Base-by-base conservation (phyloP, 2,329 filamentous ascomycete species). In the Ceratocystis albifundus region DNA sequence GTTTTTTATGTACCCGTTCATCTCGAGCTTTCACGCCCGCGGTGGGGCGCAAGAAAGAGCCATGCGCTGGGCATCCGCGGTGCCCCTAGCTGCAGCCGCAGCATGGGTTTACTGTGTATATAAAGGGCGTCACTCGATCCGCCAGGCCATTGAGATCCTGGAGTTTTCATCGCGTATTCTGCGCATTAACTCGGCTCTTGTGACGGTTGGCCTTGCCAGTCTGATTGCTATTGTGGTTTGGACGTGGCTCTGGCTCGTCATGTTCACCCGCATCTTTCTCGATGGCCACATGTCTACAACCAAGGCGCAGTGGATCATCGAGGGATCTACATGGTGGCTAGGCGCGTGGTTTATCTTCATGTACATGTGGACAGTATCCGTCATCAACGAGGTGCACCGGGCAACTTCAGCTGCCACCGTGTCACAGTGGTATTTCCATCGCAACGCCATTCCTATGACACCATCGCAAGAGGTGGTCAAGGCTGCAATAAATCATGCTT, bases 341-440 rank as follows among this genome's bases (percentile, higher is more conserved):
- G 94, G 89, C n/a, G 82, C 85, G 28, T 96, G 87, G 74, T 99
- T 96, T 77, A 84, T 96, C 70, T 78, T 97, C 68, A 88, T 96
- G 79, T 97, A 96, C 75, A 86, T 97, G 71, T 99, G 94, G 94
- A 94, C 91, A 0, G 80, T 96, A 53, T 88, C 89, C 1, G 84
- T 97, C 67, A 86, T 96, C 73, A 88, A 90, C 67, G 91, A 90
- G 20, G 83, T 97, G 25, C 93, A 99, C 74, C 87, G 94, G 67
- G 87, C 90, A 25, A 94, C 92, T 17, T 96, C 93, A 15, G 93
- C 91, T 28, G 94, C 94, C 10, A 96, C 93, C 0, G 93, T 97
- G 28, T 96, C 90, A 50, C 94, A 99, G 75, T 99, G 94, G 94
- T 99, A 99, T 76, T 99, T 97, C 75, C 93, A 97, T 75, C 90